phyloP scores from a whole-genome alignment of 352 stramenopile species.

The Phytopythium chamaehyphon region DNA sequence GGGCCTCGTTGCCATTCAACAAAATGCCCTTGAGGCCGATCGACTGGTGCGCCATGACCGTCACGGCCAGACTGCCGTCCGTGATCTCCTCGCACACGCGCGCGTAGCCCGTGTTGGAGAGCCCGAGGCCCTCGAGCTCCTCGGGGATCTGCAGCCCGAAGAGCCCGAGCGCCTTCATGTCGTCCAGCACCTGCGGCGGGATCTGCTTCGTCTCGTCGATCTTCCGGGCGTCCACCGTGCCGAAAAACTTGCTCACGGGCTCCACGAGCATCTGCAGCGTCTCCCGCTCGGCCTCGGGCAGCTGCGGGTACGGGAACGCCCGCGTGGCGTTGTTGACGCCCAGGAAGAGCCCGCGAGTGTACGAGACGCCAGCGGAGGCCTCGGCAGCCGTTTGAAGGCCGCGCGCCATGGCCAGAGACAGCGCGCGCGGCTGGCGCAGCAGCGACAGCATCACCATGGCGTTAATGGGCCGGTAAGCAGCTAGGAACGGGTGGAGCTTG shows the following conservation, averaged over 20 bases:
- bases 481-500: background rate
- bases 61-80: slow-evolving; percentile 73
- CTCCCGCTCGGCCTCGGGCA: slow-evolving; percentile 64
- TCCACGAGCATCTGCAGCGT: slow-evolving; percentile 85
- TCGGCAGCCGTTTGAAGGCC: slow-evolving; percentile 67
- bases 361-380: slow-evolving; percentile 60
- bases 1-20: slow-evolving; percentile 79
- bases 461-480: slow-evolving; percentile 1
- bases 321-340: slow-evolving; percentile 77
- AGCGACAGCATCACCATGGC: slow-evolving; percentile 46
- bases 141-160: slow-evolving; percentile 86
- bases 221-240: slow-evolving; percentile 51
- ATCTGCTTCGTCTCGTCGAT: slow-evolving; percentile 86
- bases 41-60: slow-evolving; percentile 86
- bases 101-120: slow-evolving; percentile 84
- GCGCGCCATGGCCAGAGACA: slow-evolving; percentile 16
- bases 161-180: slow-evolving; percentile 82
- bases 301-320: slow-evolving; percentile 77
- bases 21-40: slow-evolving; percentile 87
- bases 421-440: slow-evolving; percentile 22
- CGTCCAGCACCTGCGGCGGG: slow-evolving; percentile 56
- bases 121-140: slow-evolving; percentile 64
- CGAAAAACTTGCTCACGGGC: slow-evolving; percentile 78
- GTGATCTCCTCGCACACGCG: slow-evolving; percentile 85
- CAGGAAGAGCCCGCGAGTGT: slow-evolving; percentile 79